Conservation (phyloP, 2,329 filamentous ascomycete genomes). For the Pseudogymnoascus pannorum region DNA sequence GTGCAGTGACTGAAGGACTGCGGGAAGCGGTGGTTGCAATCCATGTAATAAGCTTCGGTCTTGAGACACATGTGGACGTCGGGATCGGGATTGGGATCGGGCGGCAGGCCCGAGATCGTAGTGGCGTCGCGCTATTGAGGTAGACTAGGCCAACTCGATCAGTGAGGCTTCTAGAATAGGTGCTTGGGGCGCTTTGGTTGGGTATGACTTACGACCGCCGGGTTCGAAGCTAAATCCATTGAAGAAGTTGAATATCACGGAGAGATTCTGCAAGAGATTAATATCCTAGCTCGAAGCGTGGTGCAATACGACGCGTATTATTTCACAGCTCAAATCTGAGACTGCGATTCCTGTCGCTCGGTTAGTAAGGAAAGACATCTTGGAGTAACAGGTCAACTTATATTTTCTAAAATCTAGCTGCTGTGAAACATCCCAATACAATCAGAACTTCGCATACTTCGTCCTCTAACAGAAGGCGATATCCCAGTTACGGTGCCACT, state of each 20-base stretch:
- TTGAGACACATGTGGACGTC: not conserved
- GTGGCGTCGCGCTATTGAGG: not conserved
- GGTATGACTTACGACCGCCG: not conserved
- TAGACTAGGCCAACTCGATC: not conserved
- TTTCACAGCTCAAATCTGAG: not conserved
- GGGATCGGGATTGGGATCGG: not conserved
- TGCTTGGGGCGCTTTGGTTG: not conserved
- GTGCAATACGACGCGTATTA: not conserved
- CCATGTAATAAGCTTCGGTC: slow-evolving; percentile 3
- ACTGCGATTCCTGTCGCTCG: not conserved
- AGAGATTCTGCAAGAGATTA: not conserved
- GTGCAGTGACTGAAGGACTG: not conserved
- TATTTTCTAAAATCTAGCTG: not conserved
- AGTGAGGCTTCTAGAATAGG: not conserved
- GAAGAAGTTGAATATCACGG: not conserved
- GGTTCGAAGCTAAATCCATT: not conserved
- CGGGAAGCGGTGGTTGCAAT: not conserved
- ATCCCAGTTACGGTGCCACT: not conserved
- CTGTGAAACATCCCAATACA: not conserved
- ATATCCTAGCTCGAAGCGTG: not conserved
- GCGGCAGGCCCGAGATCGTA: not conserved
- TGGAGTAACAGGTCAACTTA: not conserved
- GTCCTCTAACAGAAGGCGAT: not conserved
- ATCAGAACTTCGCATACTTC: not conserved
- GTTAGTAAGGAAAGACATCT: not conserved